Evolutionary conservation across 768 basidiomycete species (phyloP).

Genomic region (Tulasnella sp.): DNA sequence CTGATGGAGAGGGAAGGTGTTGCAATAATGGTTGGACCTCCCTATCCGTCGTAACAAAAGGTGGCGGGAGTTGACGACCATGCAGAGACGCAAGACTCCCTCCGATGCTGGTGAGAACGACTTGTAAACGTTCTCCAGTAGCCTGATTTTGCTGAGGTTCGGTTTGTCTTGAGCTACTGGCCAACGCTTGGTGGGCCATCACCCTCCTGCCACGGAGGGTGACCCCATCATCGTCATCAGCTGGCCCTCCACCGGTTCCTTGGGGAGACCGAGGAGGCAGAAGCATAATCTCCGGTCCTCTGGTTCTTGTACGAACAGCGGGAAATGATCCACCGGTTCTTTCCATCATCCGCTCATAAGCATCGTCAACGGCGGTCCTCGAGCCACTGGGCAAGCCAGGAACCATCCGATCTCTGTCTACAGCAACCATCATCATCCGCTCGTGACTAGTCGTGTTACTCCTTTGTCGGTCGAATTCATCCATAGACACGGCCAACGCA

Average conservation of each 20-base stretch:
- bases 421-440: background rate
- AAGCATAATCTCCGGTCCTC: background rate
- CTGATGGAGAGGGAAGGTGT: background rate
- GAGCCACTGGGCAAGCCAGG: background rate
- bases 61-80: background rate
- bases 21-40: background rate
- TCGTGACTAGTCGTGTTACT: conserved; percentile 1
- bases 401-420: background rate
- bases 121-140: background rate
- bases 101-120: background rate
- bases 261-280: background rate
- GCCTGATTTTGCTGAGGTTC: background rate
- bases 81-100: background rate
- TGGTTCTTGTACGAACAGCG: background rate
- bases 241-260: background rate
- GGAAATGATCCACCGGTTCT: background rate
- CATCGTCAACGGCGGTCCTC: background rate
- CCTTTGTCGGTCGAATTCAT: background rate
- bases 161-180: background rate
- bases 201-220: conserved; percentile 2
- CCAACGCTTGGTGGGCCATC: background rate
- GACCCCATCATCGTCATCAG: background rate
- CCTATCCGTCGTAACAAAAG: background rate
- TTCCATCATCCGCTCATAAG: background rate
- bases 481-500: background rate